Conservation (phyloP, 2,329 filamentous ascomycete genomes). For the Fusarium marasasianum region DNA sequence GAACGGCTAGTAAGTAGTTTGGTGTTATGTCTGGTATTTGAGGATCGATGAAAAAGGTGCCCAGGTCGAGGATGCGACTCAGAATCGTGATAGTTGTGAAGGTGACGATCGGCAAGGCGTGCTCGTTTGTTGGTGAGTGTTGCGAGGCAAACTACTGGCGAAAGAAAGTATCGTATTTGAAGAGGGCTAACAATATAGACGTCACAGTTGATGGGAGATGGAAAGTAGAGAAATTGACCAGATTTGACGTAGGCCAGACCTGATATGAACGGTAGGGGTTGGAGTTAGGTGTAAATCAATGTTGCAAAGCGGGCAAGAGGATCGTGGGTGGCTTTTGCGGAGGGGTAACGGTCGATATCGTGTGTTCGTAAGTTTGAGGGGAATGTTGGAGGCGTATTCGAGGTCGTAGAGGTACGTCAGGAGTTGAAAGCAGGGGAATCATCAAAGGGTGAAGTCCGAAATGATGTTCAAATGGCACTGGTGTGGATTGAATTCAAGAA, state of each 20-base stretch:
- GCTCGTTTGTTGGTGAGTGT: not conserved
- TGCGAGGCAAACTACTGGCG: slow-evolving; percentile 2
- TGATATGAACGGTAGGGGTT: slow-evolving; percentile 16
- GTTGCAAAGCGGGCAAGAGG: slow-evolving; percentile 27
- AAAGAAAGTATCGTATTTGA: not conserved
- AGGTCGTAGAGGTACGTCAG: not conserved
- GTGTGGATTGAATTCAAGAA: slow-evolving; percentile 24
- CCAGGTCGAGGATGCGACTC: not conserved
- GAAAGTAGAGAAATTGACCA: not conserved
- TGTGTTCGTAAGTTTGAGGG: not conserved
- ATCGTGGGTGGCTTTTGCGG: not conserved
- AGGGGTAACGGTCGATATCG: not conserved
- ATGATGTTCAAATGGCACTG: slow-evolving; percentile 22
- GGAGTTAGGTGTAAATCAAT: slow-evolving; percentile 3
- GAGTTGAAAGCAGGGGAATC: not conserved
- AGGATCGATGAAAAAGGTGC: not conserved
- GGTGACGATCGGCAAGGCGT: not conserved
- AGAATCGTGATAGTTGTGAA: not conserved
- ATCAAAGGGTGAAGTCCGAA: slow-evolving; percentile 17
- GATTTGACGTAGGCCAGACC: not conserved
- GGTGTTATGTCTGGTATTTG: not conserved
- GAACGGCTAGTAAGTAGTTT: not conserved
- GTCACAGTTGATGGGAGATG: not conserved
- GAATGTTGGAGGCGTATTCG: not conserved
- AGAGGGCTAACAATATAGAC: not conserved